A percentile compares a stretch with the other conserved stretches of the same genome.
phyloP scores from a whole-genome alignment of 2,329 filamentous ascomycete genomes.

The Arthrinium puccinioides region DNA sequence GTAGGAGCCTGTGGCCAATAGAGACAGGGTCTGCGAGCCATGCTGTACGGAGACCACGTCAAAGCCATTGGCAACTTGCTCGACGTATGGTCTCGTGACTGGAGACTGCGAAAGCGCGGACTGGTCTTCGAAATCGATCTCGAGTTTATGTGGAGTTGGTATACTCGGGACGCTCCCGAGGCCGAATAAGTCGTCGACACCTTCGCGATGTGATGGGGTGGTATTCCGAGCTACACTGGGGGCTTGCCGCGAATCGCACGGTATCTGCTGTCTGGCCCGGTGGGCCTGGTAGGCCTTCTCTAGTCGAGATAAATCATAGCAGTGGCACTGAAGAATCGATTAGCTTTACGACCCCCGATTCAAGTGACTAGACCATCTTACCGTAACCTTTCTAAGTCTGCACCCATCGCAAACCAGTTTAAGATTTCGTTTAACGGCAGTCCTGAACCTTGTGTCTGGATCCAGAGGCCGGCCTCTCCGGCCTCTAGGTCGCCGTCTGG shows the following conservation, averaged over 20 bases:
- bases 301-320: conserved; percentile 19
- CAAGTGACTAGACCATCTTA: conserved; percentile 8
- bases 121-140: conserved; percentile 2
- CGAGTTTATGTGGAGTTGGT: conserved; percentile 1
- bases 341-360: neutral
- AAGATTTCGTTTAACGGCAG: conserved; percentile 21
- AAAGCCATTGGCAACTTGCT: conserved; percentile 1
- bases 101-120: neutral
- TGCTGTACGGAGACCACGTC: neutral
- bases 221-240: neutral
- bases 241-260: neutral
- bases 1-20: conserved; percentile 1
- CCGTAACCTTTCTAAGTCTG: conserved; percentile 16
- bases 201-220: neutral
- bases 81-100: neutral
- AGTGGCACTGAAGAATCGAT: conserved; percentile 17
- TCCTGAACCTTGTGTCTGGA: conserved; percentile 15
- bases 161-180: too few species aligned
- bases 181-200: too few species aligned
- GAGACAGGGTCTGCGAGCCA: neutral
- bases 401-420: conserved; percentile 18
- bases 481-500: conserved; percentile 13
- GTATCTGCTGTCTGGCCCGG: too few species aligned
- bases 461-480: conserved; percentile 19
- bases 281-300: conserved; percentile 15